Evolutionary conservation across 257 asterid species (phyloP), one percentile per base, ranked within the genome.

Genomic region (Primulina tabacum): DNA sequence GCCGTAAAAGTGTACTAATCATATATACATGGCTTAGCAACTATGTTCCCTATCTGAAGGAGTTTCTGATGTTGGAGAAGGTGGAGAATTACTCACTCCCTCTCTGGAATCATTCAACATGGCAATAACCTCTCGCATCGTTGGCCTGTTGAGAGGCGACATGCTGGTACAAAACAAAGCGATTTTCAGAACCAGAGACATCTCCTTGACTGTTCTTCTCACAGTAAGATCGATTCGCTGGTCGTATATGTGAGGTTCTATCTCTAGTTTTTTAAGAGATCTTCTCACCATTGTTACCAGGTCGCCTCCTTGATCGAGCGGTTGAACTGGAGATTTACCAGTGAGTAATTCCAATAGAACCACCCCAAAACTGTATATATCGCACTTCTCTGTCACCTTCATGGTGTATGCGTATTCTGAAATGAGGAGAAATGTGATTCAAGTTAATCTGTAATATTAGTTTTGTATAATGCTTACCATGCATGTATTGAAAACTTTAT

Each of bases 351-450:
- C 97, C 67, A 91, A 32, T 63, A 91, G 70, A 69, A 91, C 97
- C 5, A 91, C 96, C 12, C 97, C 97, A 29, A 83, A 91, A 71
- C 97, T 91, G 18, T 91, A 91, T 77, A 87, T 82, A 30, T 91
- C 97, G 10, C 95, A 91, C 74, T 91, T 91, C 74, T 91, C 96
- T 28, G 97, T 91, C 82, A 91, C 95, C 82, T 91, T 91, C 95
- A 91, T 78, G 7, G 97, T 91, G 89, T 91, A 91, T 6, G 97
- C 97, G 65, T 91, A 91, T 74, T 91, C 97, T 91, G 92, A 65
- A 75, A 77, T 52, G 1, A 65, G 62, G 3, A 55, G 11, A 66
- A 55, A 60, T 28, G 43, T 8, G 40, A 20, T 18, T 26, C 8
- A 29, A n/a, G 55, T 12, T 73, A 50, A 17, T 50, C 18, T 1